These are phyloP conservation scores for Pythium sukuiense DNA, from an alignment of 352 stramenopile species.

Conservation along the genomic window DNA sequence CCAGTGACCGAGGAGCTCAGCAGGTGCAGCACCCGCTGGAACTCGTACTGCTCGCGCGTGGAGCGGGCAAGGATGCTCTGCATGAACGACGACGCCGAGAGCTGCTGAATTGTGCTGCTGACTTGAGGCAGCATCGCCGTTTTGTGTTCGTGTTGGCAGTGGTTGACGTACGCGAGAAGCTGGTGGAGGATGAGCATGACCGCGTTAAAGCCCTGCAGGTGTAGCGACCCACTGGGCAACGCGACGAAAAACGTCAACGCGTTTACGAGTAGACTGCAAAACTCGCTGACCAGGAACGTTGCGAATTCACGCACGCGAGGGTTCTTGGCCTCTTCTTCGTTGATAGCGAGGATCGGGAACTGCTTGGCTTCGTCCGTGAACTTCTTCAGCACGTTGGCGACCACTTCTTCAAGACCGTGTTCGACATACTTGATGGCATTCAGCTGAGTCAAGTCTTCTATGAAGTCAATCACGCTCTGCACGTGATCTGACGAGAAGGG, in stretches of 20 bases:
- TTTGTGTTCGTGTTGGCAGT: slow-evolving; percentile 41
- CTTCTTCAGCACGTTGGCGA: slow-evolving; percentile 26
- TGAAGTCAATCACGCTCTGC: slow-evolving; percentile 43
- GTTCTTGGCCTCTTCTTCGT: slow-evolving; percentile 15
- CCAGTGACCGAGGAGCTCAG: background rate
- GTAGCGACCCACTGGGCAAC: slow-evolving; percentile 36
- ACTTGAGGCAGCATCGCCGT: slow-evolving; percentile 39
- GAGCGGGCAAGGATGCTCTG: slow-evolving; percentile 50
- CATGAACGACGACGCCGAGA: slow-evolving; percentile 64
- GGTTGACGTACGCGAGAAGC: slow-evolving; percentile 55
- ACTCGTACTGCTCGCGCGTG: slow-evolving; percentile 24
- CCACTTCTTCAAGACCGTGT: slow-evolving; percentile 30
- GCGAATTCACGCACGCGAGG: slow-evolving; percentile 31
- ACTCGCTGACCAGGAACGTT: slow-evolving; percentile 43
- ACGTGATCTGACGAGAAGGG: slow-evolving; percentile 58
- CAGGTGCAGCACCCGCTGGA: slow-evolving; percentile 20
- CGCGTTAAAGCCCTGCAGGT: slow-evolving; percentile 44
- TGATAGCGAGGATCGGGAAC: slow-evolving; percentile 42
- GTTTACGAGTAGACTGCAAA: slow-evolving; percentile 65
- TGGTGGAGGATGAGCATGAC: slow-evolving; percentile 66
- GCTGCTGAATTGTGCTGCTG: slow-evolving; percentile 44
- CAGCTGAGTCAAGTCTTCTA: slow-evolving; percentile 52
- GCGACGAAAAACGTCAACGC: slow-evolving; percentile 62
- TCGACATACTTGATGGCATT: slow-evolving; percentile 33
- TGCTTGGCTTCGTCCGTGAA: slow-evolving; percentile 45